These are phyloP conservation scores for Sporisorium iseilematis-ciliati DNA, from an alignment of 1,284 basidiomycete species.

Conservation along the genomic window DNA sequence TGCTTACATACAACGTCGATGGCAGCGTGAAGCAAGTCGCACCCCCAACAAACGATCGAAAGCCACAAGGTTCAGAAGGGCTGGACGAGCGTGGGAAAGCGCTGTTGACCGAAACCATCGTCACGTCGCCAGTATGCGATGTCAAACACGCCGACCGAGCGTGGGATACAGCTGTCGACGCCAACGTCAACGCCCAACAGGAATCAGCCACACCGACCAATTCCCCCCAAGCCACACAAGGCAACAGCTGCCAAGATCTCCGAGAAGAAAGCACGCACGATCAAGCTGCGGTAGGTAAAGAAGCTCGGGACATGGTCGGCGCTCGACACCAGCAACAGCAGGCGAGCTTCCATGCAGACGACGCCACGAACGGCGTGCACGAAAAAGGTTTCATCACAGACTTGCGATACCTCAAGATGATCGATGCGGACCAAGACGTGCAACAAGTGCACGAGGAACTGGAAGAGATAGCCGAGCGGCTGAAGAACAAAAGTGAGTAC, in stretches of 20 bases:
- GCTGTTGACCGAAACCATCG: conserved; percentile 2
- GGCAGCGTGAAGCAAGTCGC: background rate
- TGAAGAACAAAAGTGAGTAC: conserved; percentile 34
- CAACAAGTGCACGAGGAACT: conserved; percentile 36
- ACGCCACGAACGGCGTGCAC: background rate
- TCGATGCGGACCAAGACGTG: conserved; percentile 41
- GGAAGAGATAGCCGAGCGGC: conserved; percentile 25
- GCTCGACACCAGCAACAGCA: conserved; percentile 16
- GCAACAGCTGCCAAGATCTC: conserved; percentile 8
- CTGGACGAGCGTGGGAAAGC: conserved; percentile 15
- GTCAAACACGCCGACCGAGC: background rate
- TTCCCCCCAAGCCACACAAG: background rate
- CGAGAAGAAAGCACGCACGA: conserved; percentile 13
- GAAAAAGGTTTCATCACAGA: conserved; percentile 32
- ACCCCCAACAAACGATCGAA: conserved; percentile 6
- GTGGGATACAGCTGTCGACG: conserved; percentile 11
- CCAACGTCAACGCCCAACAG: conserved; percentile 12
- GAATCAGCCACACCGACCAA: conserved; percentile 4
- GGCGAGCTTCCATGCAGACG: background rate
- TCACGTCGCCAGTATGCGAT: conserved; percentile 2
- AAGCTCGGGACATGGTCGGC: conserved; percentile 22
- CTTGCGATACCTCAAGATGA: conserved; percentile 18
- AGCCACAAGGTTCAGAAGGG: background rate
- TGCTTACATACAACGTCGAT: background rate
- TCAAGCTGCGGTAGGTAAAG: conserved; percentile 10